phyloP scores from a whole-genome alignment of 345 rosid genomes.

The Linum trigynum region DNA sequence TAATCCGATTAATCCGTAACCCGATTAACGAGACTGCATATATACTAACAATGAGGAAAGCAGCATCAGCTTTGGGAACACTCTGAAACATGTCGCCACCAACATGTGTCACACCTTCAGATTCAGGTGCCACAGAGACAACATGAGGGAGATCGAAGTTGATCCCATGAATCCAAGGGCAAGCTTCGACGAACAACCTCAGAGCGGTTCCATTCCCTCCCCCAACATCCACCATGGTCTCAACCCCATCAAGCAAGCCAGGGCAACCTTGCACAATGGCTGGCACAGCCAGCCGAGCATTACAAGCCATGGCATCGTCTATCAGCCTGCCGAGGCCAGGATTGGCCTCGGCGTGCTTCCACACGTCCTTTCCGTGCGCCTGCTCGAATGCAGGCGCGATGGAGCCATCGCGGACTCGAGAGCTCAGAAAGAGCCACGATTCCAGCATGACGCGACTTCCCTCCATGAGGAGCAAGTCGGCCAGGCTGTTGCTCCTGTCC shows the following conservation, averaged over 20 bases:
- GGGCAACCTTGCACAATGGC: conserved; percentile 32
- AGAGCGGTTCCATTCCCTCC: conserved; percentile 58
- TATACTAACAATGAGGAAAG: conserved; percentile 38
- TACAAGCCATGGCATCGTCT: conserved; percentile 61
- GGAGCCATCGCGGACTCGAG: conserved; percentile 19
- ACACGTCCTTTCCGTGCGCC: conserved; percentile 43
- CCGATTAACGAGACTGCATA: background rate
- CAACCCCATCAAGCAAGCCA: conserved; percentile 44
- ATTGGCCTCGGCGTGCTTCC: conserved; percentile 38
- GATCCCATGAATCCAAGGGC: conserved; percentile 48
- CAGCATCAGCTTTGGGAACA: conserved; percentile 55
- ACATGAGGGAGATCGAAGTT: conserved; percentile 82
- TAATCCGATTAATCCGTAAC: no score
- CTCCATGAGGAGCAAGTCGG: conserved; percentile 33
- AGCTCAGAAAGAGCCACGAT: conserved; percentile 48
- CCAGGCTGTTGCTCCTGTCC: conserved; percentile 23
- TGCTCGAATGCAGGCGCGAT: conserved; percentile 31
- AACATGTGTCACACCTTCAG: conserved; percentile 39
- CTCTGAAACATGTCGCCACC: conserved; percentile 62
- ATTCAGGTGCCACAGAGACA: conserved; percentile 24
- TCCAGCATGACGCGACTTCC: conserved; percentile 43
- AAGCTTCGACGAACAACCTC: conserved; percentile 41
- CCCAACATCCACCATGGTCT: conserved; percentile 60
- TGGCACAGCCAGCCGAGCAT: conserved; percentile 34
- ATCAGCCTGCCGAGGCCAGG: conserved; percentile 28